Base-by-base conservation (phyloP, 2,329 filamentous ascomycete genomes). In the Fusarium camptoceras region DNA sequence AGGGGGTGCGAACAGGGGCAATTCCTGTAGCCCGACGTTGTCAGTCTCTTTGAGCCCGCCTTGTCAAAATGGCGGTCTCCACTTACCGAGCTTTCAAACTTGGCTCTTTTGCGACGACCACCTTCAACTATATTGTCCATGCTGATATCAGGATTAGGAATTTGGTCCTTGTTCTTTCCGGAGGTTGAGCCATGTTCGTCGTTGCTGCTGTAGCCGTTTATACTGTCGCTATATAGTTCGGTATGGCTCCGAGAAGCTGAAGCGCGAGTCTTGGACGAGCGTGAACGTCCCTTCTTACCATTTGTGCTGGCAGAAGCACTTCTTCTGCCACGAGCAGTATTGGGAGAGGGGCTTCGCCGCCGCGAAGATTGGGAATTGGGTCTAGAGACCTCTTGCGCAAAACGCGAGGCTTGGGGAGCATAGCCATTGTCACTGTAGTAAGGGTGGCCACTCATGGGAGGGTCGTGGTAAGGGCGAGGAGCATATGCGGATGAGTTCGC, bases 111-210 rank as follows among this genome's bases (percentile, higher is more conserved):
- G 78, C 96, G 91, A 81, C 96, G 91, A 73, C 95, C 94, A 77
- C 97, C 96, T 82, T 98, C 95, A 66, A 99, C 92, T 80, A 99
- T 98, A 79, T 99, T 99, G 75, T 98, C 94, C 73, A 98, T 89
- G 79, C 95, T 98, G 77, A 99, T 99, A 75, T 99, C 96, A 18
- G 96, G 97, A 78, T 94, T 98, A 50, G 93, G 94, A 76, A 97
- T 89, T 71, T 94, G 92, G 76, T 98, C 94, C 80, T 93, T 94
- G 74, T 87, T 88, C 79, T 92, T 92, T 76, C 92, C 91, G 55
- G 80, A 82, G 72, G 92, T 86, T 58, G 93, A 94, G 72, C 89
- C 91, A 66, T 92, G 88, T 28, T 90, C 92, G 72, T 97, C 94
- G 73, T 92, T 94, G 80, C 94, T 97, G 82, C 93, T 97, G 80